These are phyloP conservation scores for Catenaria anguillulae DNA, from an alignment of 371 early-diverging fungal genomes.

Conservation along the genomic window DNA sequence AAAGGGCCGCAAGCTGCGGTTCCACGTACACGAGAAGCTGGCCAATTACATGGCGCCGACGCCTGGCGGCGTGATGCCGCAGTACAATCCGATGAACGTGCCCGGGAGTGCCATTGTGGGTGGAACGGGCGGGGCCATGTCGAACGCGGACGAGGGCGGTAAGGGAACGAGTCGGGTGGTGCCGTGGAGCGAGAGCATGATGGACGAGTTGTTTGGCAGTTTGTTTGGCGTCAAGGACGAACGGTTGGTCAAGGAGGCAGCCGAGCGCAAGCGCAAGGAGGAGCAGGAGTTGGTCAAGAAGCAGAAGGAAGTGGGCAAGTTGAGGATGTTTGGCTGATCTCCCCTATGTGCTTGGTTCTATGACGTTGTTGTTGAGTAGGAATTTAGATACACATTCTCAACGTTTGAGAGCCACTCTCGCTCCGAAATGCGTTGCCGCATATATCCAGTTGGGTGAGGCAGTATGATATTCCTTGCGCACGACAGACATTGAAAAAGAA, in stretches of 20 bases:
- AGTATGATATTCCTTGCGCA: no score
- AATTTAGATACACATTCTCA: no score
- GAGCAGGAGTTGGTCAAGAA: conserved; percentile 15
- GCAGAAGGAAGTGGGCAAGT: conserved; percentile 5
- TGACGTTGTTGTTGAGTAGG: no score
- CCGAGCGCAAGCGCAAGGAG: conserved; percentile 9
- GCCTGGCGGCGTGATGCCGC: conserved; percentile 34
- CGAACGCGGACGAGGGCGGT: conserved; percentile 3
- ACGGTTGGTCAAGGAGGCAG: background rate
- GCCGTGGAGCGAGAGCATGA: conserved; percentile 81
- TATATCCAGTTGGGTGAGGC: no score
- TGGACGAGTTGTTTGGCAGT: conserved; percentile 67
- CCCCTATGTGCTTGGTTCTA: no score
- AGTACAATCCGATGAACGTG: background rate
- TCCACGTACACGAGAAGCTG: conserved; percentile 84
- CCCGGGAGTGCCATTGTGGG: background rate
- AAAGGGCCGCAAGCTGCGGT: conserved; percentile 80
- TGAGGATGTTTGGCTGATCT: background rate
- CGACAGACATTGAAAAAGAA: no score
- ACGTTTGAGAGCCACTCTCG: no score
- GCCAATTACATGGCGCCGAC: conserved; percentile 90
- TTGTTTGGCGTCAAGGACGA: conserved; percentile 53
- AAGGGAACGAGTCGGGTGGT: background rate
- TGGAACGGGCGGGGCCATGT: background rate
- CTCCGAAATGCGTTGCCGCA: no score